Base-by-base conservation (phyloP, 345 rosid genomes). In the Adansonia digitata region DNA sequence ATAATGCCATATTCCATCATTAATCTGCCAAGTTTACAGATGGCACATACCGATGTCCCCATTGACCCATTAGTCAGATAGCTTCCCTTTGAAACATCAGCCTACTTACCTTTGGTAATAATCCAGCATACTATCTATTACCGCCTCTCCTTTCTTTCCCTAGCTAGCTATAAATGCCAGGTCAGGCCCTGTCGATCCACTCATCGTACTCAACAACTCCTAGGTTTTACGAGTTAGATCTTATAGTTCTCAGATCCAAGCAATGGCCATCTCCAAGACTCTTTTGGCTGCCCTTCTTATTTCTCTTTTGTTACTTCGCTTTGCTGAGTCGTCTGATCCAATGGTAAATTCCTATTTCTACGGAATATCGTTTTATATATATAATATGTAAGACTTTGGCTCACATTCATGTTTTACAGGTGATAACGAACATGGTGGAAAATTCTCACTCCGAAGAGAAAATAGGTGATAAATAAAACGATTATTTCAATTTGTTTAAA, bases 181-280 rank as follows among this genome's bases (percentile, higher is more conserved):
- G 31, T 11, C 31, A 64, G 7, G 48, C 49, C 17, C 17, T 37
- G 7, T 39, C 40, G 13, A 34, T 62, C 67, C 2, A 14, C 29
- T n/a, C 55, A 51, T 51, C 55, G 22, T 51, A n/a, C 9, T 22
- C 60, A 53, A 20, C 60, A 9, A 22, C 14, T 53, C 57, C 59
- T 51, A 22, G 31, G 34, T 55, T 55, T 55, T 55, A 55, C 61
- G 26, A 26, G 62, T 27, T 55, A 24, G 5, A n/a, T n/a, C 7
- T 4, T 11, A 20, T 42, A 20, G 34, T 12, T 40, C 18, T 20
- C 11, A 22, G 42, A 65, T 13, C 52, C 71, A 43, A 74, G 75
- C 68, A 42, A 88, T 87, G 95, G 85, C 88, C 56, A 43, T 80
- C 57, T 74, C 86, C 40, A 86, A 81, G 75, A 48, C 80, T 73